A percentile compares a stretch with the other conserved stretches of the same genome.
Conservation (phyloP, 164 flowering plant genomes). For the Saururus chinensis region DNA sequence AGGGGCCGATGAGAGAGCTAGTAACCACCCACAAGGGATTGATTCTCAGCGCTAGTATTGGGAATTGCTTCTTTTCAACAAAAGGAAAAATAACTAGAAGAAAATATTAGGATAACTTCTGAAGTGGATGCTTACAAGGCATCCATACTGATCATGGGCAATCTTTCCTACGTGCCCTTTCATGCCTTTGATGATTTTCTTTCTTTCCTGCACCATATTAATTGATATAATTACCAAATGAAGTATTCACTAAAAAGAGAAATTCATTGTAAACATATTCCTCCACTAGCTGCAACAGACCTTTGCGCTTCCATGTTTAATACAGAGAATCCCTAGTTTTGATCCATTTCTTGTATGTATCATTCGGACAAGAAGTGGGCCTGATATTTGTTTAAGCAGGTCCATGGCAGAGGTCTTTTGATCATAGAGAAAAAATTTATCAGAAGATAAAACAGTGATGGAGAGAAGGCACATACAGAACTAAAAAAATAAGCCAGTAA, state of each 20-base stretch:
- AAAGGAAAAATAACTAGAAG: too few relatives aligned
- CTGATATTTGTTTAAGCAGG: constrained; percentile 63
- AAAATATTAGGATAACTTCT: background rate
- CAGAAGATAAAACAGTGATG: constrained; percentile 12
- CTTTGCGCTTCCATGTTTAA: constrained; percentile 91
- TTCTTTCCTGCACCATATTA: constrained; percentile 54
- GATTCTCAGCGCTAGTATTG: too few relatives aligned
- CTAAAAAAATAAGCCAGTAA: background rate
- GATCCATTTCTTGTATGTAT: constrained; percentile 82
- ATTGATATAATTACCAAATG: background rate
- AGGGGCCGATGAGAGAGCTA: too few relatives aligned
- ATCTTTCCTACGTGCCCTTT: constrained; percentile 64
- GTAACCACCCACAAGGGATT: too few relatives aligned
- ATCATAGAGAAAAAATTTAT: constrained; percentile 14
- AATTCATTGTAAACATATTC: background rate
- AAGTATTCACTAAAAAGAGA: background rate
- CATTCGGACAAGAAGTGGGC: constrained; percentile 76
- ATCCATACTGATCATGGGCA: constrained; percentile 66
- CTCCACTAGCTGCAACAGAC: constrained; percentile 21
- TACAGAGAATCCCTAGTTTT: constrained; percentile 66
- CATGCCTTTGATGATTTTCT: constrained; percentile 87
- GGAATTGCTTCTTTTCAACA: too few relatives aligned
- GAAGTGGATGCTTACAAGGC: constrained; percentile 39
- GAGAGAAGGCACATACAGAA: constrained; percentile 1
- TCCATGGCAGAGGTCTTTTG: constrained; percentile 68